phyloP scores from a whole-genome alignment of 2,329 filamentous ascomycete species.

The Blastomyces parvus region DNA sequence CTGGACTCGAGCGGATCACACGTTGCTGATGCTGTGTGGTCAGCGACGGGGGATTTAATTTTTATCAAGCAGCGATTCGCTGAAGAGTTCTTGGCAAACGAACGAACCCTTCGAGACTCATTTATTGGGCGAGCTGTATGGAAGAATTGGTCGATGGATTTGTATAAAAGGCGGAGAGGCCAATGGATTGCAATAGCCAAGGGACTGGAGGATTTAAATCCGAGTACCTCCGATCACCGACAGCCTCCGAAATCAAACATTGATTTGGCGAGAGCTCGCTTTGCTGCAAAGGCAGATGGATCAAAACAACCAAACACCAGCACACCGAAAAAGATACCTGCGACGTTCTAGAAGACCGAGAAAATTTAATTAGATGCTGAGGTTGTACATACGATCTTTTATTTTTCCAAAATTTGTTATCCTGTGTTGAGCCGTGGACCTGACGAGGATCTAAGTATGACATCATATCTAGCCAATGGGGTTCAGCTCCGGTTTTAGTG shows the following conservation, averaged over 20 bases:
- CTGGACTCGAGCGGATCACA: slow-evolving; percentile 55
- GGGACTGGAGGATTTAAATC: slow-evolving; percentile 31
- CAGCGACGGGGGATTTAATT: slow-evolving; percentile 52
- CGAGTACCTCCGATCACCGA: slow-evolving; percentile 12
- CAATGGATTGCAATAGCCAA: slow-evolving; percentile 58
- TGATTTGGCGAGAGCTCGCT: slow-evolving; percentile 49
- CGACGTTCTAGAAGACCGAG: not conserved
- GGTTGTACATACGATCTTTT: not conserved
- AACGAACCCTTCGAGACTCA: slow-evolving; percentile 53
- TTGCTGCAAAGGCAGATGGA: slow-evolving; percentile 36
- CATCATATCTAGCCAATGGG: not conserved
- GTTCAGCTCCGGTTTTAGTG: not conserved
- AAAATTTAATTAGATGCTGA: not conserved
- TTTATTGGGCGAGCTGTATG: slow-evolving; percentile 58
- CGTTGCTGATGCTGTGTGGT: slow-evolving; percentile 58
- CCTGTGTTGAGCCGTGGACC: no score
- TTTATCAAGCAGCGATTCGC: slow-evolving; percentile 61
- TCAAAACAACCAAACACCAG: not conserved
- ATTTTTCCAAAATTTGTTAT: not conserved
- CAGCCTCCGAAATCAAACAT: slow-evolving; percentile 42
- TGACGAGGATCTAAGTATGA: not conserved
- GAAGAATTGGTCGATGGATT: slow-evolving; percentile 66
- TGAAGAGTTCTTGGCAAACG: slow-evolving; percentile 51
- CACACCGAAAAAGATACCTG: not conserved
- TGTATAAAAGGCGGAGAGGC: slow-evolving; percentile 53